Conservation (phyloP, 148 eudicot species). For the Spergularia marina region DNA sequence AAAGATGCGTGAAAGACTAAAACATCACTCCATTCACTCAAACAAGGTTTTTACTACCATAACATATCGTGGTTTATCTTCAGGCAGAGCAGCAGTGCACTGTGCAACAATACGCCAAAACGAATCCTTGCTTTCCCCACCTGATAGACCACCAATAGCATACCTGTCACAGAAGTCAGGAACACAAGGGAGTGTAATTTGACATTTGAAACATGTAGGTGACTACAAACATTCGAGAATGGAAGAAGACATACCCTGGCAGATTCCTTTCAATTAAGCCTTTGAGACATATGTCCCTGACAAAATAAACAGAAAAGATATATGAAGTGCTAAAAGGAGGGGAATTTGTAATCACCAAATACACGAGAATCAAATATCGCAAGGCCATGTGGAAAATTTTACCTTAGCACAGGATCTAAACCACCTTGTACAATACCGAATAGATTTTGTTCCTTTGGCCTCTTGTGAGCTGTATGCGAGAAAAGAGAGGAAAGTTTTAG, state of each 20-base stretch:
- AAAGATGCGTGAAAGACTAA: conserved; percentile 7
- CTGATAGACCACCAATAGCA: conserved; percentile 97
- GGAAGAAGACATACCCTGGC: conserved; percentile 63
- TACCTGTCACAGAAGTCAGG: conserved; percentile 59
- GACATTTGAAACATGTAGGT: not conserved
- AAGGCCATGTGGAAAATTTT: not conserved
- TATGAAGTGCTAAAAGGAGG: not conserved
- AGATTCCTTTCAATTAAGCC: conserved; percentile 79
- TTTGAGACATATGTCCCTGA: conserved; percentile 84
- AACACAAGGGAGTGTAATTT: conserved; percentile 1
- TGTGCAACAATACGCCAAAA: conserved; percentile 97
- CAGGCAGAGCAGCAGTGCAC: conserved; percentile 87
- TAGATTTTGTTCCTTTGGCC: conserved; percentile 78
- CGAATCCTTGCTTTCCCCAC: conserved; percentile 96
- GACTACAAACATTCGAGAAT: not conserved
- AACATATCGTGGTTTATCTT: conserved; percentile 85
- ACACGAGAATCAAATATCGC: too few species aligned
- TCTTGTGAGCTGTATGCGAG: conserved; percentile 63
- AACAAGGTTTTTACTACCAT: conserved; percentile 47
- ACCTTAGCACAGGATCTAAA: conserved; percentile 80
- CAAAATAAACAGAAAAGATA: conserved; percentile 10
- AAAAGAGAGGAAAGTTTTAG: conserved; percentile 12
- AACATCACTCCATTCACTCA: not conserved
- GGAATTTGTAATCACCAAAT: not conserved
- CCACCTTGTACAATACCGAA: conserved; percentile 96